These are phyloP conservation scores for Musa troglodytarum DNA, from an alignment of 176 grass and related monocot genomes.

Conservation along the genomic window DNA sequence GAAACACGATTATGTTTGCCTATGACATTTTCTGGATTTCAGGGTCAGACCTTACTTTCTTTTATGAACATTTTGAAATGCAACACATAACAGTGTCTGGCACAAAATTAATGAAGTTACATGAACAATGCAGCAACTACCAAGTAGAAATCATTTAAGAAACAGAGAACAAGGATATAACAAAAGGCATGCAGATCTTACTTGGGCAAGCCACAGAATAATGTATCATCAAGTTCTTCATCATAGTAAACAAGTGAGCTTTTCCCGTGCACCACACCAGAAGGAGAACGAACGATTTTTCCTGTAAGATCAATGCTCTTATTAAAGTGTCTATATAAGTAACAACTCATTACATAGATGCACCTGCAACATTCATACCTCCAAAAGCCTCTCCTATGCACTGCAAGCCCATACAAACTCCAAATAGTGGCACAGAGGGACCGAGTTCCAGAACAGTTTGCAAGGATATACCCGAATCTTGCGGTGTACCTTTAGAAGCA, in stretches of 20 bases:
- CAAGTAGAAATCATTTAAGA: slow-evolving; percentile 5
- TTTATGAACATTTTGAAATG: too few species aligned
- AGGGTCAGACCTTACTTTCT: too few species aligned
- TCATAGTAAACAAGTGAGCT: slow-evolving; percentile 78
- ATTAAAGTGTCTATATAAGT: background rate
- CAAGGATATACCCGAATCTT: slow-evolving; percentile 97
- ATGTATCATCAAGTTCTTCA: slow-evolving; percentile 49
- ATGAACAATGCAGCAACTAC: too few species aligned
- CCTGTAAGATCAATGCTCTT: slow-evolving; percentile 40
- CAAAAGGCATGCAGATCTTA: slow-evolving; percentile 15
- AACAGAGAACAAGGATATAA: background rate
- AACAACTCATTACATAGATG: background rate
- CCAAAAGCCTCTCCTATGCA: slow-evolving; percentile 97
- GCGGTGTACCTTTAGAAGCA: slow-evolving; percentile 55
- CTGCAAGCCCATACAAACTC: slow-evolving; percentile 98
- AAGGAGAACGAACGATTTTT: slow-evolving; percentile 88
- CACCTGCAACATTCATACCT: slow-evolving; percentile 37
- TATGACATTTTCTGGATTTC: too few species aligned
- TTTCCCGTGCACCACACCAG: slow-evolving; percentile 91
- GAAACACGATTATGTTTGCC: too few species aligned
- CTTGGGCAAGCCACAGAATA: slow-evolving; percentile 84
- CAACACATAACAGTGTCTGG: too few species aligned
- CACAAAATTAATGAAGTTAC: too few species aligned
- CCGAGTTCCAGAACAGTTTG: slow-evolving; percentile 85
- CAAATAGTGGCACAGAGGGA: slow-evolving; percentile 81